Percentiles rank a stretch among this genome's conserved stretches.
Evolutionary conservation across 2,329 filamentous ascomycete genomes (phyloP).

Genomic region (Fusarium austroafricanum): DNA sequence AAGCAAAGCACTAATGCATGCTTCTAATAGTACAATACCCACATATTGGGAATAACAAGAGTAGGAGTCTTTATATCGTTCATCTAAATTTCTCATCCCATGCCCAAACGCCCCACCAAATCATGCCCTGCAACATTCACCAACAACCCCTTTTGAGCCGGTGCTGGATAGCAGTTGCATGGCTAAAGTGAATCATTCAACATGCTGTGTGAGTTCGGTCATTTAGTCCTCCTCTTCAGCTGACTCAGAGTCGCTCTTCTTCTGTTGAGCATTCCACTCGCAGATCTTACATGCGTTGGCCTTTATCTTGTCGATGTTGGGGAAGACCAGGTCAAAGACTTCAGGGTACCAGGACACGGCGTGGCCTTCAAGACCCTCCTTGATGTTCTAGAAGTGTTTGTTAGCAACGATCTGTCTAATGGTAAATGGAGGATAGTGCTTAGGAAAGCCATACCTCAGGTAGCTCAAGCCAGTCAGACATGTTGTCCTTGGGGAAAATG

Average conservation of each 20-base stretch:
- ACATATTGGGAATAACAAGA: slow-evolving; percentile 44
- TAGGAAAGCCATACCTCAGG: slow-evolving; percentile 80
- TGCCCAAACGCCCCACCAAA: slow-evolving; percentile 47
- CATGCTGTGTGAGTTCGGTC: not conserved
- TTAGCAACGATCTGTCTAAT: slow-evolving; percentile 12
- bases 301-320: slow-evolving; percentile 76
- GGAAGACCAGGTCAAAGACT: slow-evolving; percentile 92
- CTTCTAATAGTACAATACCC: slow-evolving; percentile 47
- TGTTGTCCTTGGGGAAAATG: slow-evolving; percentile 94
- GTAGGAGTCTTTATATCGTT: slow-evolving; percentile 48
- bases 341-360: slow-evolving; percentile 94
- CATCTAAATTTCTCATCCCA: slow-evolving; percentile 46
- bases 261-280: slow-evolving; percentile 63
- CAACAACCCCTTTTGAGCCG: not conserved
- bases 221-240: slow-evolving; percentile 52
- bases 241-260: slow-evolving; percentile 53
- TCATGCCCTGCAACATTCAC: slow-evolving; percentile 27
- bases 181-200: slow-evolving; percentile 8
- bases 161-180: slow-evolving; percentile 2
- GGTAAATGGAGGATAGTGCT: not conserved
- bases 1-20: slow-evolving; percentile 41
- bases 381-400: slow-evolving; percentile 81
- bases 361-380: slow-evolving; percentile 91
- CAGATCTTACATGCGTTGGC: slow-evolving; percentile 79
- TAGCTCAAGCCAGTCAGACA: slow-evolving; percentile 96